Base-by-base conservation (phyloP, 768 basidiomycete species). In the Panaeolus papilionaceus region DNA sequence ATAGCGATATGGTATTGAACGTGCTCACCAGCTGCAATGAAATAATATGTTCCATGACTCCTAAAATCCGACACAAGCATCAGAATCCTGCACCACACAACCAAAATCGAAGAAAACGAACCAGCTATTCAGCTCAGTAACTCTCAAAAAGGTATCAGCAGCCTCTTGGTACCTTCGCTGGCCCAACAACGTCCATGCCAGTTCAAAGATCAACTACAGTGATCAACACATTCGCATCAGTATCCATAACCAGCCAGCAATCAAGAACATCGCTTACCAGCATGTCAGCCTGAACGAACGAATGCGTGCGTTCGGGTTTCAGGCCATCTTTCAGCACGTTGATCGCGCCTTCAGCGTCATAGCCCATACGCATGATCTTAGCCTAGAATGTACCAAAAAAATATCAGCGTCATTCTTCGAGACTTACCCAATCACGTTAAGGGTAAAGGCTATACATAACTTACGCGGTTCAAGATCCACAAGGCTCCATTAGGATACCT, bases 41-140 rank as follows among this genome's bases (percentile, higher is more conserved):
- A 92, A 70, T 88, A 88, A 75, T 94, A 94, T 10, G 92, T 93
- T 2, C 85, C 91, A 63, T 92, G 92, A 73, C 89, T 90, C 91
- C 91, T 91, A 62, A 7, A 65, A 28, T 7, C 28, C 4, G 0
- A 49, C 18, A 54, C 39, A 26, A 49, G 47, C 37, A 61, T 28
- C 16, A 26, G 40, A 3, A 66, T 38, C 0, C 16, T 63, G 69
- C 28, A 45, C 7, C n/a, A 38, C 54, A 14, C 42, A 4, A 47
- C 14, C 7, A 70, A 14, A 68, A 28, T 38, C 8, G 10, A 40
- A 9, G 1, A 42, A 12, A 39, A 77, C 83, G 7, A 39, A 89
- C 93, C 93, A 94, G 54, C 80, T 87, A 72, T 93, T 94, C 68
- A 92, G 72, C 68, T 87, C 84, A 4, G 87, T 89, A 69, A 94